Conservation (phyloP, 116 monocot genomes). For the Cymodocea nodosa region DNA sequence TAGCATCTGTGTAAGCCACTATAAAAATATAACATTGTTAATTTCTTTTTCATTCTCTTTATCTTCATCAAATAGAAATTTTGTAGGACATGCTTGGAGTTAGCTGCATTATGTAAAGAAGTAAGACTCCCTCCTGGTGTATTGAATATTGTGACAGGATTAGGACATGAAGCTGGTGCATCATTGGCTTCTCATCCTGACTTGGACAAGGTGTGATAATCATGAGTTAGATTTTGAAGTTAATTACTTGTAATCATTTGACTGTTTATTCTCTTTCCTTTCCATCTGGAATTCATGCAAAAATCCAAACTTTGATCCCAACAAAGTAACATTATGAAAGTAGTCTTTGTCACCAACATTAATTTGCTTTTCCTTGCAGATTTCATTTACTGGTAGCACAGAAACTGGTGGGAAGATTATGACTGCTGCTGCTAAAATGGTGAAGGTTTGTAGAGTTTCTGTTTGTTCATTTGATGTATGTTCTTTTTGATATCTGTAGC, state of each 20-base stretch:
- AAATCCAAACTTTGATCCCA: no score
- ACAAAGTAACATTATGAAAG: no score
- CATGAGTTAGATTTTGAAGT: neutral
- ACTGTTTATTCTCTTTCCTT: neutral
- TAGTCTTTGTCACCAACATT: neutral
- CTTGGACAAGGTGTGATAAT: conserved; percentile 72
- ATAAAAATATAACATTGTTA: neutral
- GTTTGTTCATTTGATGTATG: neutral
- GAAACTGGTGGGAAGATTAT: conserved; percentile 88
- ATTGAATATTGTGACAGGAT: conserved; percentile 85
- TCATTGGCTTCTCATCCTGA: conserved; percentile 81
- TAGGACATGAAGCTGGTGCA: conserved; percentile 91
- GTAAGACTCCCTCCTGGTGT: conserved; percentile 92
- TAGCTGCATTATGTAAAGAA: conserved; percentile 83
- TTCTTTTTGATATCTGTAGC: neutral
- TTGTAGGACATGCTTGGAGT: conserved; percentile 86
- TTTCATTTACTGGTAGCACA: conserved; percentile 95
- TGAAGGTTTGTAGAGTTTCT: conserved; percentile 45
- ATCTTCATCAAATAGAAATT: neutral
- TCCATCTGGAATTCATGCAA: no score
- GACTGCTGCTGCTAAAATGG: conserved; percentile 75
- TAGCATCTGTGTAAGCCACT: conserved; percentile 71
- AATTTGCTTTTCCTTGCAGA: conserved; percentile 24
- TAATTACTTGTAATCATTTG: neutral
- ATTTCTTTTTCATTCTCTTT: conserved; percentile 3